phyloP scores from a whole-genome alignment of 345 rosid species.

The Hibiscus trionum region DNA sequence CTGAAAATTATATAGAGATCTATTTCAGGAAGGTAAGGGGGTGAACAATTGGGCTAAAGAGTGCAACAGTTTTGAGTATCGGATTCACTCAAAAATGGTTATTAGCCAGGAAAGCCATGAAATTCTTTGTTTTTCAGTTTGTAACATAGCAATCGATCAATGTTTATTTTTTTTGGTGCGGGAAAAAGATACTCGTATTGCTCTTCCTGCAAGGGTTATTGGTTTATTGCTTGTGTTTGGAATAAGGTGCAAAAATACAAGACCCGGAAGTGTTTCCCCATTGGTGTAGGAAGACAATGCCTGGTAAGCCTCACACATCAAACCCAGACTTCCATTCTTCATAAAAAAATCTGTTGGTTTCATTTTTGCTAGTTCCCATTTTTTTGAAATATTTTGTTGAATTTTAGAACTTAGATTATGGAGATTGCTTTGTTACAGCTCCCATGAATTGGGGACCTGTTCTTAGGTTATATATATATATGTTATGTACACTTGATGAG shows the following conservation, averaged over 20 bases:
- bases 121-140: conserved; percentile 37
- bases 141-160: conserved; percentile 31
- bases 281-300: conserved; percentile 27
- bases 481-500: conserved; percentile 5
- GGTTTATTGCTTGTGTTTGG: conserved; percentile 17
- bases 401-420: conserved; percentile 38
- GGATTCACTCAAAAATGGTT: conserved; percentile 10
- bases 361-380: conserved; percentile 14
- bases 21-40: conserved; percentile 21
- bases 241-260: conserved; percentile 21
- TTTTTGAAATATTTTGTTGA: conserved; percentile 20
- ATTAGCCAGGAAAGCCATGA: conserved; percentile 15
- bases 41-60: conserved; percentile 15
- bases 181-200: conserved; percentile 26
- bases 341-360: too few relatives aligned
- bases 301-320: conserved; percentile 19
- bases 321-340: background rate
- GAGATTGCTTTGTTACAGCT: conserved; percentile 43
- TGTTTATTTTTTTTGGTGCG: conserved; percentile 27
- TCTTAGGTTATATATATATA: conserved; percentile 15
- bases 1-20: conserved; percentile 18
- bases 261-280: conserved; percentile 13
- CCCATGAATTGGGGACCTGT: conserved; percentile 35
- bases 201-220: conserved; percentile 31
- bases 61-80: conserved; percentile 15